Base-by-base conservation (phyloP, 495 filamentous ascomycete genomes). In the Neurospora sp. region DNA sequence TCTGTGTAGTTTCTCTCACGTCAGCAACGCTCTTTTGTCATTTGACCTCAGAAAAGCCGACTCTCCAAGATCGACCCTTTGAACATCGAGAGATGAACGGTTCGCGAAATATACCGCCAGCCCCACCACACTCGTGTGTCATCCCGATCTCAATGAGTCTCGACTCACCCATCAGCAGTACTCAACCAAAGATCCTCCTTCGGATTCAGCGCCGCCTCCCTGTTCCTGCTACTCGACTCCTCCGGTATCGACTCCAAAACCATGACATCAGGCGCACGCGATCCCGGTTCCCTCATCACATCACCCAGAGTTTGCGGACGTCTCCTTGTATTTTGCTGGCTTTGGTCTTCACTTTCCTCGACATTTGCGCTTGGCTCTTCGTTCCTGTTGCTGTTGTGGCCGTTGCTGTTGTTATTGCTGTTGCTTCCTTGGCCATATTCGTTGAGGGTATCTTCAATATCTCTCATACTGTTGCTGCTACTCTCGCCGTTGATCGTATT, bases 181-280 rank as follows among this genome's bases (percentile, higher is more conserved):
- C 78, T 82, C 59, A 84, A 69, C 82, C 83, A 85, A 31, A 85
- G 77, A 74, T 85, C 83, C 68, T 82, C 81, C 73, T 81, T 83
- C 22, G 82, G 82, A 70, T 85, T 79, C 37, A 82, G 72, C 4
- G 59, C 44, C 35, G 81, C 80, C 22, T 73, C 22, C 22, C 22
- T 61, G 6, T 61, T 31, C 8, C 53, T 75, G 27, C 75, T 71
- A 38, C 70, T 35, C 17, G 53, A 17, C 4, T 71, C 74, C 17
- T 74, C 72, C 40, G 79, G 74, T 40, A 80, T n/a, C 1, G 77
- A 71, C 14, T 83, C 77, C 20, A 83, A 61, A 35, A 82, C 77
- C 22, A 83, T 82, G n/a, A 84, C 78, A 68, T 78, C 79, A 3
- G 83, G 84, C 12, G 77, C 73, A 3, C 61, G 78, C 0, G 75